Percentiles rank a stretch among this genome's conserved stretches.
Conservation (phyloP, 306 rosid genomes). For the Trifolium pratense region DNA sequence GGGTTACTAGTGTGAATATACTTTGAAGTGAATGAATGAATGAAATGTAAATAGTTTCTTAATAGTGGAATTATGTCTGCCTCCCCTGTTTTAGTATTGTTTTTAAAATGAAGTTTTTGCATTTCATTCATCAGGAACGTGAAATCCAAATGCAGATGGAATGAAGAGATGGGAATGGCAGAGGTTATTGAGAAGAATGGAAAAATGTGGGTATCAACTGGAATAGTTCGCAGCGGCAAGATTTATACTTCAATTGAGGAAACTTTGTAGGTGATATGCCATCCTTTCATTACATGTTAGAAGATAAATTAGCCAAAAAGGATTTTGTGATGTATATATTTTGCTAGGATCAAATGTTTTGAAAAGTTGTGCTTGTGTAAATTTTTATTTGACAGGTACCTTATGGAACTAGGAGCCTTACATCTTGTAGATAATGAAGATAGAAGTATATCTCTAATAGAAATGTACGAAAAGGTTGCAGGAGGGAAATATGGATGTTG, state of each 20-base stretch:
- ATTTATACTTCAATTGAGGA: conserved; percentile 75
- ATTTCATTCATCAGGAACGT: conserved; percentile 45
- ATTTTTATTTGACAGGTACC: conserved; percentile 58
- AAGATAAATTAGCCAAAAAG: conserved; percentile 6
- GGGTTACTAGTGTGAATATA: background rate
- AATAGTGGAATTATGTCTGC: background rate
- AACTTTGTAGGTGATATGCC: conserved; percentile 65
- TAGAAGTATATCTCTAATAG: conserved; percentile 53
- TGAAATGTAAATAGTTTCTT: background rate
- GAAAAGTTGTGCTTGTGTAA: conserved; percentile 31
- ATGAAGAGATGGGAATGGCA: conserved; percentile 67
- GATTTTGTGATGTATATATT: background rate
- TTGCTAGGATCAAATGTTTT: conserved; percentile 9
- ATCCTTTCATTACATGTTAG: conserved; percentile 6
- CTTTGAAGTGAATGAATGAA: background rate
- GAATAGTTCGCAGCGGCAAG: conserved; percentile 62
- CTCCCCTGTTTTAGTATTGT: background rate
- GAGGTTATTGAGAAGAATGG: conserved; percentile 71
- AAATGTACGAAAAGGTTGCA: conserved; percentile 59
- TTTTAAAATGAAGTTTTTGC: background rate
- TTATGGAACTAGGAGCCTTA: conserved; percentile 75
- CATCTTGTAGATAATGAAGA: conserved; percentile 52
- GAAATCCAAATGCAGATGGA: conserved; percentile 65
- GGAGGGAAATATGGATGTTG: conserved; percentile 50
- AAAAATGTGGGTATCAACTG: conserved; percentile 70